Conservation (phyloP, 2,329 filamentous ascomycete species). For the Trichoderma sp. region DNA sequence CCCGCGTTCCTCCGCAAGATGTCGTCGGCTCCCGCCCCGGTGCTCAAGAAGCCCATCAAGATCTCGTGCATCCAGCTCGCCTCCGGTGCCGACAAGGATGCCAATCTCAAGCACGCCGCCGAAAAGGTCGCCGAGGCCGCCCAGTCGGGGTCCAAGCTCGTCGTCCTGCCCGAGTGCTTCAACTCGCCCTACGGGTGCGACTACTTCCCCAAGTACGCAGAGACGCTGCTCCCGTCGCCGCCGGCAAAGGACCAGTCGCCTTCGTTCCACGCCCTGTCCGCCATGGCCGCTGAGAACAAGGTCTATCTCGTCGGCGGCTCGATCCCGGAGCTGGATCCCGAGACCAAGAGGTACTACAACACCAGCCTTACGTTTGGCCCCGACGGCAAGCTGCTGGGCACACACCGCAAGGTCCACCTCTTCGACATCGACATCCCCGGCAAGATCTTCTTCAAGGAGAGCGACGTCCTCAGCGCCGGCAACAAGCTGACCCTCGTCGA, state of each 20-base stretch:
- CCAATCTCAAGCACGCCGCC: slow-evolving; percentile 78
- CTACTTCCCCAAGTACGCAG: slow-evolving; percentile 89
- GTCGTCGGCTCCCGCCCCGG: slow-evolving; percentile 33
- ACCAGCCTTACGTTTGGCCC: slow-evolving; percentile 82
- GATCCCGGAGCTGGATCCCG: slow-evolving; percentile 73
- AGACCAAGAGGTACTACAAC: slow-evolving; percentile 74
- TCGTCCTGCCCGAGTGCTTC: slow-evolving; percentile 97
- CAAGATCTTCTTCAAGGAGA: slow-evolving; percentile 88
- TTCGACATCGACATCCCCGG: slow-evolving; percentile 98
- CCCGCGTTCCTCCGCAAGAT: slow-evolving; percentile 33
- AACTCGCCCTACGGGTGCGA: slow-evolving; percentile 93
- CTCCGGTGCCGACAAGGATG: slow-evolving; percentile 75
- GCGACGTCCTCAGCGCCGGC: slow-evolving; percentile 81
- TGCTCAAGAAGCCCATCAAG: slow-evolving; percentile 75
- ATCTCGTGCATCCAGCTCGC: slow-evolving; percentile 80
- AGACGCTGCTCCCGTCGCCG: slow-evolving; percentile 75
- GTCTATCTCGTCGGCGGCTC: slow-evolving; percentile 87
- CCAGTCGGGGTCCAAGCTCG: slow-evolving; percentile 70
- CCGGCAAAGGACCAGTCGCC: slow-evolving; percentile 69
- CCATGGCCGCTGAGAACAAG: slow-evolving; percentile 73
- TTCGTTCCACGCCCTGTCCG: slow-evolving; percentile 78
- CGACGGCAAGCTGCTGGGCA: slow-evolving; percentile 73
- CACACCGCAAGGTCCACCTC: slow-evolving; percentile 89
- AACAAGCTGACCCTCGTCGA: slow-evolving; percentile 83
- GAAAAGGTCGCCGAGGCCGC: slow-evolving; percentile 81